These are phyloP conservation scores for Aspergillus tanneri DNA, from an alignment of 2,329 filamentous ascomycete species.

Conservation along the genomic window DNA sequence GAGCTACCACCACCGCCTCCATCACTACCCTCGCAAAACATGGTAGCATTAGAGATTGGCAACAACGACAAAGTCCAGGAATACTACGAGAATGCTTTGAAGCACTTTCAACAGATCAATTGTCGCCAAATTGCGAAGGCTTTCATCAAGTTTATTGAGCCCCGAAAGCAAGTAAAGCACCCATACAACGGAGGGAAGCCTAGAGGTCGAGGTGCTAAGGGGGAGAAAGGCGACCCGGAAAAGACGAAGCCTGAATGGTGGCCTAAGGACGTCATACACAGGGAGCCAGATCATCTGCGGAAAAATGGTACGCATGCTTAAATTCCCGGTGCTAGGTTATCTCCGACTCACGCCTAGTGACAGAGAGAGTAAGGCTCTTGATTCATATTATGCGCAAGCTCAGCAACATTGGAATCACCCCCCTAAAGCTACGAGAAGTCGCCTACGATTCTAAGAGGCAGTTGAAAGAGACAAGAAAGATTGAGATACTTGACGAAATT, in stretches of 20 bases:
- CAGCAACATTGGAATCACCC: constrained; percentile 34
- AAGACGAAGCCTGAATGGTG: constrained; percentile 49
- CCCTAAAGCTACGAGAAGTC: constrained; percentile 42
- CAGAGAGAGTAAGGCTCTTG: constrained; percentile 40
- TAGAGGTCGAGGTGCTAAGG: constrained; percentile 34
- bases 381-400: constrained; percentile 44
- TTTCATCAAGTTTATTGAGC: constrained; percentile 50
- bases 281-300: constrained; percentile 50
- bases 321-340: background rate
- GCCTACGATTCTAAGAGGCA: constrained; percentile 41
- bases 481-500: constrained; percentile 43
- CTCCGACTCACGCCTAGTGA: constrained; percentile 7
- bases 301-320: constrained; percentile 44
- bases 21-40: constrained; percentile 28
- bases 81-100: constrained; percentile 45
- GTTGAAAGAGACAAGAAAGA: constrained; percentile 35
- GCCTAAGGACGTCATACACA: constrained; percentile 47
- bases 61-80: constrained; percentile 37
- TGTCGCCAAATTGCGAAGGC: constrained; percentile 47
- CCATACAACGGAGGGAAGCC: constrained; percentile 50
- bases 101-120: constrained; percentile 47
- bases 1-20: constrained; percentile 18
- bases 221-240: constrained; percentile 43
- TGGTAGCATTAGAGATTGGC: constrained; percentile 38
- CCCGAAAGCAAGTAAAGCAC: constrained; percentile 49